These are phyloP conservation scores for Lentithecium fluviatile DNA, from an alignment of 495 filamentous ascomycete genomes.

Conservation along the genomic window DNA sequence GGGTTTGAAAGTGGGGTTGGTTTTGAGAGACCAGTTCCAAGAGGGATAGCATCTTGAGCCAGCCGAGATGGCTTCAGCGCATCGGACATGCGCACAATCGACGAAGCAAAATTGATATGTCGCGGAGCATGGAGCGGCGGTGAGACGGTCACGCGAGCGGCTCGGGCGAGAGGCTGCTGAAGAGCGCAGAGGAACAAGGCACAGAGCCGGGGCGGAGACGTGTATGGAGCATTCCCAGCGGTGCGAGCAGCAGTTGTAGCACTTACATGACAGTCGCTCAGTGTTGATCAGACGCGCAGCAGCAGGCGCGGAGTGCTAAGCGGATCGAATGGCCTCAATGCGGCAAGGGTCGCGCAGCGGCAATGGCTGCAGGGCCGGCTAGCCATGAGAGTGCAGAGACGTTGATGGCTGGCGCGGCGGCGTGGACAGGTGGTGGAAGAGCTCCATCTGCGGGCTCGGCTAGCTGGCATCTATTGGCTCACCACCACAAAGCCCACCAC, in stretches of 20 bases:
- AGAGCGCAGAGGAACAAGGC: constrained; percentile 7
- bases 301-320: constrained; percentile 10
- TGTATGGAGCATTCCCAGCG: constrained; percentile 15
- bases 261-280: constrained; percentile 20
- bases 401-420: too few species aligned
- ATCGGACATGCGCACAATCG: constrained; percentile 26
- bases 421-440: too few species aligned
- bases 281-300: not conserved
- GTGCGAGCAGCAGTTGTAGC: constrained; percentile 14
- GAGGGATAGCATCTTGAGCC: constrained; percentile 38
- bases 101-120: constrained; percentile 3
- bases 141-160: not conserved
- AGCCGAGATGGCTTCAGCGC: not conserved
- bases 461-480: too few species aligned
- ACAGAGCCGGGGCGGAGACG: constrained; percentile 12
- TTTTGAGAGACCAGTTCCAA: constrained; percentile 42
- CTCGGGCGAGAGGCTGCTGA: constrained; percentile 1
- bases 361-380: constrained; percentile 30
- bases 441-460: too few species aligned
- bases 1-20: constrained; percentile 59
- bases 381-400: constrained; percentile 10
- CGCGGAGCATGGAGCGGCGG: constrained; percentile 6
- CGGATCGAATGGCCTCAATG: constrained; percentile 14
- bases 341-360: constrained; percentile 21
- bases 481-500: too few species aligned